Evolutionary conservation across 2,329 filamentous ascomycete species (phyloP).

Genomic region (Xylaria sp.): DNA sequence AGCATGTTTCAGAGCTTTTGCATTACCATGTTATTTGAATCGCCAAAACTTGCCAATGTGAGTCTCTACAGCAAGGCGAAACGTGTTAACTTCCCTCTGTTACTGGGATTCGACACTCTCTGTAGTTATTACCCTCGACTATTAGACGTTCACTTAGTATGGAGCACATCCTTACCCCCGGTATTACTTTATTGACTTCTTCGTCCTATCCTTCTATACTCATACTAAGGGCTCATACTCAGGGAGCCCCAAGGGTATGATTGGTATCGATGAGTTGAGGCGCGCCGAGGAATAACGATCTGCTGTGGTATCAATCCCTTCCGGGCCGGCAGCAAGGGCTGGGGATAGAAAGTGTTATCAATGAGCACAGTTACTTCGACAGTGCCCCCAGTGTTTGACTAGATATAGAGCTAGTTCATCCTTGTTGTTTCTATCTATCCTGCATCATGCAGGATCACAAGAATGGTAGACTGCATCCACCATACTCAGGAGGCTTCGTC

Average conservation of each 20-base stretch:
- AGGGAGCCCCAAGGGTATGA: slow-evolving; percentile 31
- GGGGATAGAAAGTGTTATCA: slow-evolving; percentile 19
- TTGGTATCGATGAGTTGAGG: slow-evolving; percentile 39
- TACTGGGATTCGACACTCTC: not conserved
- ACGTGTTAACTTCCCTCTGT: not conserved
- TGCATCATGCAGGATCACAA: slow-evolving; percentile 37
- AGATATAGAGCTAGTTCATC: slow-evolving; percentile 20
- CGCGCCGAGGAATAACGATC: slow-evolving; percentile 38
- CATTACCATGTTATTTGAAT: not conserved
- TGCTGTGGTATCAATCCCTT: slow-evolving; percentile 21
- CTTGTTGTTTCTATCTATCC: slow-evolving; percentile 13
- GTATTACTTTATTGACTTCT: not conserved
- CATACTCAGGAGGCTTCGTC: slow-evolving; percentile 30
- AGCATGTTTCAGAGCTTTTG: slow-evolving; percentile 16
- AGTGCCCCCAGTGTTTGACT: slow-evolving; percentile 18
- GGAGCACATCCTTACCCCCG: not conserved
- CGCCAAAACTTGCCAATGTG: not conserved
- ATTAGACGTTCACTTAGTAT: not conserved
- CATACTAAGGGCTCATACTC: slow-evolving; percentile 16
- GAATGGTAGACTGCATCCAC: slow-evolving; percentile 34
- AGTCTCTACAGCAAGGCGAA: not conserved
- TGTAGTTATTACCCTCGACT: not conserved
- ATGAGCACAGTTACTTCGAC: slow-evolving; percentile 25
- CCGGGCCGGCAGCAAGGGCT: slow-evolving; percentile 12
- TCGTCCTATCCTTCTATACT: not conserved